These are phyloP conservation scores for Ophiosphaerella narmari DNA, from an alignment of 2,329 filamentous ascomycete genomes.

Conservation along the genomic window DNA sequence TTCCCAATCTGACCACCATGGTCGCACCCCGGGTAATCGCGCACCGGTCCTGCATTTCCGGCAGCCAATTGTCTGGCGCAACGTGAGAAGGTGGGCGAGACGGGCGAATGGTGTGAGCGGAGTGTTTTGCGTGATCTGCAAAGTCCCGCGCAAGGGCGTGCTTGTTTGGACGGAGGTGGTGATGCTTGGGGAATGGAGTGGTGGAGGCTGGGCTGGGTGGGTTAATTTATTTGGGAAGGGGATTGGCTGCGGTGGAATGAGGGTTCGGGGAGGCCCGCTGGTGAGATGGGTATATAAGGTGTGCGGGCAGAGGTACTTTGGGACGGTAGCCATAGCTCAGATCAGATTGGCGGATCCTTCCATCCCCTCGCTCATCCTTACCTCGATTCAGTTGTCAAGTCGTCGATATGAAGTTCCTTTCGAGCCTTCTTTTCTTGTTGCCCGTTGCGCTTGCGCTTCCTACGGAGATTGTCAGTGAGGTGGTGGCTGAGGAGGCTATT, in stretches of 20 bases:
- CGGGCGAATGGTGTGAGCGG: conserved; percentile 8
- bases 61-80: conserved; percentile 12
- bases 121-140: neutral
- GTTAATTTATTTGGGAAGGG: conserved; percentile 17
- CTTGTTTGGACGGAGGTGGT: conserved; percentile 13
- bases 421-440: conserved; percentile 20
- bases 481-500: conserved; percentile 18
- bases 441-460: conserved; percentile 27
- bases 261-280: conserved; percentile 23
- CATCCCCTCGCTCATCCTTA: conserved; percentile 10
- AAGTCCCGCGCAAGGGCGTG: neutral
- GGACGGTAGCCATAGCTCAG: too few relatives aligned
- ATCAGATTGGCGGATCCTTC: conserved; percentile 7
- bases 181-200: conserved; percentile 17
- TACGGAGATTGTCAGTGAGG: conserved; percentile 13
- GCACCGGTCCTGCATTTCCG: too few relatives aligned
- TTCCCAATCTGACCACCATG: conserved; percentile 22
- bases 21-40: too few relatives aligned
- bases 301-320: too few relatives aligned
- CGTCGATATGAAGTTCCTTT: conserved; percentile 25
- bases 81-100: conserved; percentile 19
- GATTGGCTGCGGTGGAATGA: conserved; percentile 14
- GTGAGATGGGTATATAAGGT: neutral
- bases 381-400: conserved; percentile 12
- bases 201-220: neutral